Evolutionary conservation across 2,329 filamentous ascomycete species (phyloP).

Genomic region (Fusarium dimerum): DNA sequence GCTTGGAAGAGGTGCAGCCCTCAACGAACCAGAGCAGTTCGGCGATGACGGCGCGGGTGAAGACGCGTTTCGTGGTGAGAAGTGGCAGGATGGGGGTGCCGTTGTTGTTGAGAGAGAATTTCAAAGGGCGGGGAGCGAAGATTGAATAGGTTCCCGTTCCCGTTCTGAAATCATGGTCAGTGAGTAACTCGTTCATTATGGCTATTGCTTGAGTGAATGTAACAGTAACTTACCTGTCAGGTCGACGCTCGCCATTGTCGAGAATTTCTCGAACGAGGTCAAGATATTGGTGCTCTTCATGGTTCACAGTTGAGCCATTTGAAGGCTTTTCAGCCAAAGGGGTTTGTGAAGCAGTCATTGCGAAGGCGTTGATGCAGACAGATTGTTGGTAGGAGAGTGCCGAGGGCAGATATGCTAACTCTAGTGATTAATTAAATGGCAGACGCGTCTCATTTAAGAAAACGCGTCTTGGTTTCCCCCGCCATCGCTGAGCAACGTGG

Average conservation of each 20-base stretch:
- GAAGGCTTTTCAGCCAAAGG: constrained; percentile 7
- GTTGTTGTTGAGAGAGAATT: constrained; percentile 75
- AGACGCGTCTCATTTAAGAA: constrained; percentile 6
- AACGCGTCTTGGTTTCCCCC: constrained; percentile 5
- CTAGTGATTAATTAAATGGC: not conserved
- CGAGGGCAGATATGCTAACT: not conserved
- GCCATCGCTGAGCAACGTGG: not conserved
- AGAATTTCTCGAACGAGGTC: constrained; percentile 86
- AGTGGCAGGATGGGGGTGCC: constrained; percentile 76
- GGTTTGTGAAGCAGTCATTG: constrained; percentile 22
- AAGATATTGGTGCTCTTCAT: constrained; percentile 95
- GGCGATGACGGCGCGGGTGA: constrained; percentile 82
- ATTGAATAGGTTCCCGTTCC: constrained; percentile 90
- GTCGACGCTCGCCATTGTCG: constrained; percentile 78
- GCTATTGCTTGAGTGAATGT: not conserved
- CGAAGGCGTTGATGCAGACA: not conserved
- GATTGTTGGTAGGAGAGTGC: not conserved
- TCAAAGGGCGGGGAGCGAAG: constrained; percentile 83
- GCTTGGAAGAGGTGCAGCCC: constrained; percentile 76
- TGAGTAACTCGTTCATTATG: not conserved
- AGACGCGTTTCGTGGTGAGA: constrained; percentile 96
- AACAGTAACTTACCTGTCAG: constrained; percentile 65
- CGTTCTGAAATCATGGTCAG: constrained; percentile 58
- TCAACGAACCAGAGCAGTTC: constrained; percentile 96
- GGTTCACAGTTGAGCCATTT: constrained; percentile 36